These are phyloP conservation scores for Beauveria sp. DNA, from an alignment of 2,329 filamentous ascomycete species.

Conservation along the genomic window DNA sequence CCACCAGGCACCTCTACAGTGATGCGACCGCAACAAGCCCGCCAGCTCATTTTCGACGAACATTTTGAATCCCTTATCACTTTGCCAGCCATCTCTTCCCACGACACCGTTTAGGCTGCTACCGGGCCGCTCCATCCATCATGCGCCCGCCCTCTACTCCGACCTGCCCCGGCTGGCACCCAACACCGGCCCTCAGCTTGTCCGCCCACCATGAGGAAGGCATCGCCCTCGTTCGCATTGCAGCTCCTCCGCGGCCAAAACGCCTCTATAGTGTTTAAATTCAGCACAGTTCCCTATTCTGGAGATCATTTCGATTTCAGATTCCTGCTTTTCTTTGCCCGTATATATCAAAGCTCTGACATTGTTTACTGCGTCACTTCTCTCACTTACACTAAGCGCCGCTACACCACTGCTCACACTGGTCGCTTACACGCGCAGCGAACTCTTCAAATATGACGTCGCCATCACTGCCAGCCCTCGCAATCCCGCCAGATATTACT, in stretches of 20 bases:
- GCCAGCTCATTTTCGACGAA: background rate
- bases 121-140: background rate
- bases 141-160: background rate
- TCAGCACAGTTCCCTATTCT: background rate
- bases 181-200: background rate
- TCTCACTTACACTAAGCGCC: background rate
- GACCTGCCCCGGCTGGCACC: background rate
- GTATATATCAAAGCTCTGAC: background rate
- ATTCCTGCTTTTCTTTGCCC: background rate
- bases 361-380: background rate
- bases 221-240: background rate
- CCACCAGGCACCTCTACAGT: background rate
- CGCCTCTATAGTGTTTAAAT: background rate
- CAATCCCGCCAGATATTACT: background rate
- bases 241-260: background rate
- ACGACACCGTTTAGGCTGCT: background rate
- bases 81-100: background rate
- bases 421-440: background rate
- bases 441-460: background rate
- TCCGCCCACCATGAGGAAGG: background rate
- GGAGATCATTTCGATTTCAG: background rate
- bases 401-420: background rate
- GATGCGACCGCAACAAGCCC: background rate
- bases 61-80: background rate
- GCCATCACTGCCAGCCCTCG: background rate